Percentiles rank a stretch among this genome's conserved stretches.
These are phyloP conservation scores for Ascochyta koolunga DNA, from an alignment of 2,329 filamentous ascomycete species.

Conservation along the genomic window DNA sequence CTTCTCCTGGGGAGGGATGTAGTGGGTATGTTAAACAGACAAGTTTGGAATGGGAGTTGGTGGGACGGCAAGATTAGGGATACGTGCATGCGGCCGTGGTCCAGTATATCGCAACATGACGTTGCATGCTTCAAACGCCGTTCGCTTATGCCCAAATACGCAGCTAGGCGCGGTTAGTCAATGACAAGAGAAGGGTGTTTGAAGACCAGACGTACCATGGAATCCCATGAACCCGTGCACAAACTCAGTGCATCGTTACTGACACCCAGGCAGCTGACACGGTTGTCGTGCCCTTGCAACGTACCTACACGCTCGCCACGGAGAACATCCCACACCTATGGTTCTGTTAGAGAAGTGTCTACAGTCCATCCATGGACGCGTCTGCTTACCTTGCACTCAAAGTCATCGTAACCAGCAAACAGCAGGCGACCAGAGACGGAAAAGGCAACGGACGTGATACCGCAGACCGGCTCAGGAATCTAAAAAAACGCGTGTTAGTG, in stretches of 20 bases:
- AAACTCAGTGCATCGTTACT: slow-evolving; percentile 99
- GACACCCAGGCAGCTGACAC: slow-evolving; percentile 96
- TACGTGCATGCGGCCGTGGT: slow-evolving; percentile 38
- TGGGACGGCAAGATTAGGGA: slow-evolving; percentile 29
- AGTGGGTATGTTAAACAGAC: slow-evolving; percentile 40
- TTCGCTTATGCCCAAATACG: slow-evolving; percentile 58
- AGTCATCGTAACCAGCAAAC: slow-evolving; percentile 98
- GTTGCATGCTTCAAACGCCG: slow-evolving; percentile 28
- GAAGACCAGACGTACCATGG: slow-evolving; percentile 72
- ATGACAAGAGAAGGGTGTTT: slow-evolving; percentile 2
- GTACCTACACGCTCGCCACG: slow-evolving; percentile 97
- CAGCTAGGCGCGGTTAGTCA: slow-evolving; percentile 48
- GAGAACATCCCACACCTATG: slow-evolving; percentile 94
- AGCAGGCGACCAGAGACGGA: slow-evolving; percentile 94
- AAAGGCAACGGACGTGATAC: slow-evolving; percentile 97
- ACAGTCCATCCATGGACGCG: too few species aligned
- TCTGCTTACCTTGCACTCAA: slow-evolving; percentile 92
- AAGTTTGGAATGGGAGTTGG: slow-evolving; percentile 19
- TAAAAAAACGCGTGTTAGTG: slow-evolving; percentile 53
- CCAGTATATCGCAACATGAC: slow-evolving; percentile 41
- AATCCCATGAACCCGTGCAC: slow-evolving; percentile 99
- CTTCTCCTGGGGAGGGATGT: slow-evolving; percentile 28
- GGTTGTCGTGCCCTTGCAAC: slow-evolving; percentile 96
- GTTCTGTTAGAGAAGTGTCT: slow-evolving; percentile 21
- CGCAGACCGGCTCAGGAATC: slow-evolving; percentile 97